Conservation (phyloP, 768 basidiomycete species). For the Tulasnella sp. region DNA sequence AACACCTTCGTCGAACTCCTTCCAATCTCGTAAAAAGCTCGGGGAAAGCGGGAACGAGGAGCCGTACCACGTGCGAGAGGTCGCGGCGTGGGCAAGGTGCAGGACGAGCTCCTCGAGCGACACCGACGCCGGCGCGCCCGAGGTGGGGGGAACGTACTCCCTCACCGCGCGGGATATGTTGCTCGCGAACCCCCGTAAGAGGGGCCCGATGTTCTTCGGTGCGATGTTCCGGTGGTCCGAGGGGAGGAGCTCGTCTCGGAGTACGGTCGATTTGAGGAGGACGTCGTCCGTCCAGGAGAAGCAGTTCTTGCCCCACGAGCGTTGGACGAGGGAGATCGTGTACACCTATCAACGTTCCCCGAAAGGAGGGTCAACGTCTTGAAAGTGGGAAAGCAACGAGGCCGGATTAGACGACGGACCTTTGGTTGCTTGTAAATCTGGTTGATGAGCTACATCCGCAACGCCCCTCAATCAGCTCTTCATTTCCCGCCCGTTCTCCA, state of each 20-base stretch:
- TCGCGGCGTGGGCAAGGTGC: background rate
- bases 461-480: background rate
- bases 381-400: background rate
- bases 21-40: background rate
- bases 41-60: background rate
- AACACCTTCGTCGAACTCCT: background rate
- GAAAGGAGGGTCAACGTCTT: background rate
- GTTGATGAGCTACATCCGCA: background rate
- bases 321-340: background rate
- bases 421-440: constrained; percentile 9
- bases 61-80: background rate
- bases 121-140: background rate
- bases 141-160: background rate
- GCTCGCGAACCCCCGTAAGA: background rate
- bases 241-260: background rate
- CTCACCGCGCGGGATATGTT: background rate
- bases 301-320: background rate
- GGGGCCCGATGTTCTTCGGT: background rate
- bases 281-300: background rate
- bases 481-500: background rate
- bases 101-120: background rate
- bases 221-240: background rate
- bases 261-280: background rate
- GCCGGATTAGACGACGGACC: background rate
- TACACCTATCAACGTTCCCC: background rate